These are phyloP conservation scores for Entamoeba histolytica DNA, from an alignment of 208 protist genomes.

Conservation along the genomic window DNA sequence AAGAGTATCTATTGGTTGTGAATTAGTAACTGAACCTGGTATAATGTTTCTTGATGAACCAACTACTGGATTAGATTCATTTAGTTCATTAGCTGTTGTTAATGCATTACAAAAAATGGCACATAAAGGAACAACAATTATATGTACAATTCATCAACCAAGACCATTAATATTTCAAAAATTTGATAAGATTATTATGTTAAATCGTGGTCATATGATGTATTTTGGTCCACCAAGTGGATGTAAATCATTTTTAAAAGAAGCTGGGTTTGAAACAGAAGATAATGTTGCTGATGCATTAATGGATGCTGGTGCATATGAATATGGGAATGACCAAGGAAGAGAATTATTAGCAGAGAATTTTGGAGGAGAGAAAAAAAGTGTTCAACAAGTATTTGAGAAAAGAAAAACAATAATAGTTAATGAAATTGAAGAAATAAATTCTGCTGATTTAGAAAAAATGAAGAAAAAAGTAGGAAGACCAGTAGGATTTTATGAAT, in stretches of 20 bases:
- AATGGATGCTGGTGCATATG: not conserved
- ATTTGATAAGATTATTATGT: not conserved
- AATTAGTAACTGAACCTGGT: not conserved
- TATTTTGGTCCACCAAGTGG: not conserved
- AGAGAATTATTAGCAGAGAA: not conserved
- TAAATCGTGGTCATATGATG: not conserved
- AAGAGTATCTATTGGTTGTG: not conserved
- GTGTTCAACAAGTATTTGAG: not conserved
- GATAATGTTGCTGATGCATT: not conserved
- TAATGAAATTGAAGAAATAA: not conserved
- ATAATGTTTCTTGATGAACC: constrained; percentile 6
- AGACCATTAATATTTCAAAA: not conserved
- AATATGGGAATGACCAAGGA: not conserved
- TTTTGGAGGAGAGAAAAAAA: not conserved
- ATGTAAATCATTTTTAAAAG: not conserved
- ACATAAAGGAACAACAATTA: not conserved
- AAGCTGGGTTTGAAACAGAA: not conserved
- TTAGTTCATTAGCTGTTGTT: not conserved
- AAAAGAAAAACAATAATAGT: not conserved
- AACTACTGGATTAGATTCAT: not conserved
- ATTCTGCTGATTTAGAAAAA: not conserved
- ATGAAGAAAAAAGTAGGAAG: not conserved
- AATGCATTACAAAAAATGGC: not conserved
- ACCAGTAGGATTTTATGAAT: not conserved
- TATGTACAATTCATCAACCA: constrained; percentile 1